A percentile compares a stretch with the other conserved stretches of the same genome.
Conservation (phyloP, 352 stramenopile genomes). For the Plasmopara viticola region DNA sequence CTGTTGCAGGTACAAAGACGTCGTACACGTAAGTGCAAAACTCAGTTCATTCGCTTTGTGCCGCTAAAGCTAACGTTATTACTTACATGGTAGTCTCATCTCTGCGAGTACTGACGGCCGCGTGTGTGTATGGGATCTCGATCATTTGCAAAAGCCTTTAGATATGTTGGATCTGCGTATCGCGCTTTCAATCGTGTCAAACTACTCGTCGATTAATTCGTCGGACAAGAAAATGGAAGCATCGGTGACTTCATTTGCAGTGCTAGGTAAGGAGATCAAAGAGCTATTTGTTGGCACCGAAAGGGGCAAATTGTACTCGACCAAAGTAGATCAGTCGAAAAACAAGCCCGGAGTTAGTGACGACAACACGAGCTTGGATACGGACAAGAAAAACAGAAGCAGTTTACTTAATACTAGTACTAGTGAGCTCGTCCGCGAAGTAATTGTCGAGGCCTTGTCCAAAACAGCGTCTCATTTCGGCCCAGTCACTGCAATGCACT, state of each 20-base stretch:
- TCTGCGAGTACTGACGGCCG: slow-evolving; percentile 82
- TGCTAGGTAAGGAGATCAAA: slow-evolving; percentile 78
- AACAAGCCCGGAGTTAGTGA: slow-evolving; percentile 36
- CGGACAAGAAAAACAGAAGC: slow-evolving; percentile 37
- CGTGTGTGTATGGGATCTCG: slow-evolving; percentile 81
- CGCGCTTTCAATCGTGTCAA: slow-evolving; percentile 69
- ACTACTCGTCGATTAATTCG: slow-evolving; percentile 56
- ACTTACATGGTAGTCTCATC: slow-evolving; percentile 46
- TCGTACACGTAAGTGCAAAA: slow-evolving; percentile 59
- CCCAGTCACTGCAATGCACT: slow-evolving; percentile 79
- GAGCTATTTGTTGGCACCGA: slow-evolving; percentile 82
- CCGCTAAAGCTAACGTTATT: slow-evolving; percentile 3
- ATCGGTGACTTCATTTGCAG: slow-evolving; percentile 73
- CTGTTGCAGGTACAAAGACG: slow-evolving; percentile 73
- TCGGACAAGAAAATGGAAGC: slow-evolving; percentile 85
- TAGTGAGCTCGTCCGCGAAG: slow-evolving; percentile 37
- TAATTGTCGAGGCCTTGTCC: slow-evolving; percentile 61
- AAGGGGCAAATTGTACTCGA: slow-evolving; percentile 72
- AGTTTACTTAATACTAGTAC: slow-evolving; percentile 25
- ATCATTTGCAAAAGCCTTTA: slow-evolving; percentile 76
- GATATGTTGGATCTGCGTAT: slow-evolving; percentile 83
- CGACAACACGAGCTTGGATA: slow-evolving; percentile 19
- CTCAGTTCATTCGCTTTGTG: neutral
- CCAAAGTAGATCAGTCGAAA: slow-evolving; percentile 69
- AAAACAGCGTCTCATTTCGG: slow-evolving; percentile 75